Evolutionary conservation across 1,284 basidiomycete species (phyloP).

Genomic region (Apiotrichum gracile): DNA sequence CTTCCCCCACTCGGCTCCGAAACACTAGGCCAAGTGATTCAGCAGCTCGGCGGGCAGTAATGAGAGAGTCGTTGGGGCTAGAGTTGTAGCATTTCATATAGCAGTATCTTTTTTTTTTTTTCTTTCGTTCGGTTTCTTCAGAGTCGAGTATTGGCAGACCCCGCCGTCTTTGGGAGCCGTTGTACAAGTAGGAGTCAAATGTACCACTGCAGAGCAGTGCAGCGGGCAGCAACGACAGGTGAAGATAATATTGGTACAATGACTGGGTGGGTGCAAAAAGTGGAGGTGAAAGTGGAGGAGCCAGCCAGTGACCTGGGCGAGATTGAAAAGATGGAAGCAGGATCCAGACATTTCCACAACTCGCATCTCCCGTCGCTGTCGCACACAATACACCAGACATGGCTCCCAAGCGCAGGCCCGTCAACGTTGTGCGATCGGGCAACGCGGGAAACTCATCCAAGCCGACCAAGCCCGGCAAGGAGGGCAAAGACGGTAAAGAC

Average conservation of each 20-base stretch:
- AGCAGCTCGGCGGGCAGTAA: slow-evolving; percentile 15
- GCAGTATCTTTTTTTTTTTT: neutral
- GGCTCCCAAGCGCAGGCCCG: slow-evolving; percentile 60
- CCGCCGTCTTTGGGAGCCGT: neutral
- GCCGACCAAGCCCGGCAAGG: slow-evolving; percentile 26
- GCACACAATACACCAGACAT: slow-evolving; percentile 48
- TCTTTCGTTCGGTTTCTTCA: neutral
- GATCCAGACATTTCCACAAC: neutral
- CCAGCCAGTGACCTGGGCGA: too few species aligned
- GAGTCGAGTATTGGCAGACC: neutral
- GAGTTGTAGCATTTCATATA: too few species aligned
- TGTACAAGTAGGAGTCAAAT: neutral
- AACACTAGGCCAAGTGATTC: slow-evolving; percentile 20
- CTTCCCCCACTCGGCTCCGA: slow-evolving; percentile 11
- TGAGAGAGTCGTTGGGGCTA: too few species aligned
- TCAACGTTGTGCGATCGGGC: slow-evolving; percentile 69
- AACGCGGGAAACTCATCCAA: slow-evolving; percentile 79
- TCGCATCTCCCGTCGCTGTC: neutral
- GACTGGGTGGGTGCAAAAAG: too few species aligned
- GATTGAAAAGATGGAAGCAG: too few species aligned
- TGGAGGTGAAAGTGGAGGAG: too few species aligned
- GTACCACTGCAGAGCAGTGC: neutral
- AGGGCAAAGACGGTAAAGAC: slow-evolving; percentile 8
- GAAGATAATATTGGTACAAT: too few species aligned
- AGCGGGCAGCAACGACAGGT: neutral